Evolutionary conservation across 306 rosid genomes (phyloP), one percentile per base, ranked within the genome.

Genomic region (Potentilla sterilis): DNA sequence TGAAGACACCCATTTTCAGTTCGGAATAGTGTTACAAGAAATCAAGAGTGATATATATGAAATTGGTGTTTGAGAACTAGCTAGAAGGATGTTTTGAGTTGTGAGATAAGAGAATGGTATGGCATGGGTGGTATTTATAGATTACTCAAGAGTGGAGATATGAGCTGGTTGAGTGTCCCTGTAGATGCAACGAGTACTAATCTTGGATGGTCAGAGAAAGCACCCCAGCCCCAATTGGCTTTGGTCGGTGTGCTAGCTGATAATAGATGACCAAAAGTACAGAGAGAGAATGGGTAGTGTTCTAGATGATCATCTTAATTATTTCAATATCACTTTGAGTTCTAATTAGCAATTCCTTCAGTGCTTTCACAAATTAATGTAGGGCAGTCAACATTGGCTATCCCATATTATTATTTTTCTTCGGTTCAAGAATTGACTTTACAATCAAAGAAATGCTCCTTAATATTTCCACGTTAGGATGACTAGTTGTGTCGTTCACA

Each of bases 61-160:
- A 41, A 41, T 1, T 74, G 69, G n/a, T n/a, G n/a, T n/a, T n/a
- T n/a, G n/a, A n/a, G n/a, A n/a, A n/a, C n/a, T n/a, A n/a, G n/a
- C n/a, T n/a, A n/a, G n/a, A n/a, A n/a, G n/a, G n/a, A n/a, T n/a
- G n/a, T n/a, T n/a, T n/a, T 4, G 38, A 16, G 69, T 42, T 74
- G 70, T n/a, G 51, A 13, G 9, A 34, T 13, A 13, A 62, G n/a
- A 42, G 47, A 48, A 19, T 35, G 15, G 9, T 14, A 2, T 3
- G 40, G n/a, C n/a, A n/a, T n/a, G 48, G 1, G 4, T 46, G 71
- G 22, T 64, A n/a, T 75, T 64, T 65, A 65, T 75, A 14, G 42
- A 63, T 12, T 48, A 22, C 54, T 12, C 5, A 7, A 14, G 16
- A 16, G 21, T 4, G 21, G 52, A 11, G 49, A 14, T 66, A 6